phyloP scores from a whole-genome alignment of 257 asterid species.

The Cynanchum wilfordii region DNA sequence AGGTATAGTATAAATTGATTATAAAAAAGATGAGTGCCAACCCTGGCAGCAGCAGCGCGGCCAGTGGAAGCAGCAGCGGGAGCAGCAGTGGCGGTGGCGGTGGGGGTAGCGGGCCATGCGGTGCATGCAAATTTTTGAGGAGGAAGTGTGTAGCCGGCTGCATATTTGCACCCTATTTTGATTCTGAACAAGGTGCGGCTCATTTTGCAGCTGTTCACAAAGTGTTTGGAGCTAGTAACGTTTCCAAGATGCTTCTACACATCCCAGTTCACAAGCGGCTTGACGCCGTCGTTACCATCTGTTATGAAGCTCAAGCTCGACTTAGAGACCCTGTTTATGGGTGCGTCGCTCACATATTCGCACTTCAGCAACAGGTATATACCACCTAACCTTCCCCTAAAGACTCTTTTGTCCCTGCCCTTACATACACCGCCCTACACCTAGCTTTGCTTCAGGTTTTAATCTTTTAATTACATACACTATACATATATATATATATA shows the following conservation, averaged over 20 bases:
- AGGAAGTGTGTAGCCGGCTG: conserved; percentile 87
- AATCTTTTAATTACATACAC: not conserved
- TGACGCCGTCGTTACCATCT: conserved; percentile 83
- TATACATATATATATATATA: too few relatives aligned
- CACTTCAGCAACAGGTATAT: conserved; percentile 88
- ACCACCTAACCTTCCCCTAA: not conserved
- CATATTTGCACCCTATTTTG: conserved; percentile 90
- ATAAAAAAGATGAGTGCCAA: conserved; percentile 37
- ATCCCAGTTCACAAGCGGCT: conserved; percentile 69
- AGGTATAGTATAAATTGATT: too few relatives aligned
- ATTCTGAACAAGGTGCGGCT: conserved; percentile 94
- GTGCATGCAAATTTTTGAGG: conserved; percentile 97
- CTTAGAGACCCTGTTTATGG: conserved; percentile 92
- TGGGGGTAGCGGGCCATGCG: conserved; percentile 78
- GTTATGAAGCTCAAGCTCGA: conserved; percentile 87
- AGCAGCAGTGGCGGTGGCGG: conserved; percentile 27
- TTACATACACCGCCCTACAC: too few relatives aligned
- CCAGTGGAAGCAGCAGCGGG: conserved; percentile 20
- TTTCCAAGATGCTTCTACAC: conserved; percentile 78
- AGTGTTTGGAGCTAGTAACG: conserved; percentile 97
- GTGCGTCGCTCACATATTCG: conserved; percentile 77
- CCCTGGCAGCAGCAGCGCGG: conserved; percentile 32
- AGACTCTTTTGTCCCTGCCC: conserved; percentile 16
- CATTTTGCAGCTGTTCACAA: conserved; percentile 97
- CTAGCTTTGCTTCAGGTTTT: conserved; percentile 29